Evolutionary conservation across 108 stramenopile species (phyloP).

Genomic region (Cyclotella cryptica): DNA sequence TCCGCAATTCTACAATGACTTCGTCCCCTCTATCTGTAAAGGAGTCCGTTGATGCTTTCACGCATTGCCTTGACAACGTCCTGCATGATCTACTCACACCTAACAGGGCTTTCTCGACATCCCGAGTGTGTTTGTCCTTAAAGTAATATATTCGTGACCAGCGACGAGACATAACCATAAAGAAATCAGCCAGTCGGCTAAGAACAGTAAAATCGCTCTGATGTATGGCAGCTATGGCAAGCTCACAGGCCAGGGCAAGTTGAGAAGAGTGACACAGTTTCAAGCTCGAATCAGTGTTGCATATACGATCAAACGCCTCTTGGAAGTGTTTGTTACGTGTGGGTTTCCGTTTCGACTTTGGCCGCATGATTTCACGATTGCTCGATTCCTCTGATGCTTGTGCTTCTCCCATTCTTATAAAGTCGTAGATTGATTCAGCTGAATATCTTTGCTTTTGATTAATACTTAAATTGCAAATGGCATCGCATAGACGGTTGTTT

Average conservation of each 20-base stretch:
- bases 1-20: neutral
- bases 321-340: slow-evolving; percentile 3
- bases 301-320: slow-evolving; percentile 13
- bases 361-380: neutral
- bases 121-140: slow-evolving; percentile 8
- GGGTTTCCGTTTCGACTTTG: slow-evolving; percentile 9
- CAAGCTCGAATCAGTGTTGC: slow-evolving; percentile 9
- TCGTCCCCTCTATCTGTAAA: neutral
- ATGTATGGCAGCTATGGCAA: slow-evolving; percentile 25
- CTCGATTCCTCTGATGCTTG: neutral
- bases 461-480: slow-evolving; percentile 50
- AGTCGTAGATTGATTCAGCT: slow-evolving; percentile 26
- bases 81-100: neutral
- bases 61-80: neutral
- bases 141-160: slow-evolving; percentile 22
- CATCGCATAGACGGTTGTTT: slow-evolving; percentile 65
- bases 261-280: slow-evolving; percentile 41
- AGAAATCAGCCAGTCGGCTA: slow-evolving; percentile 24
- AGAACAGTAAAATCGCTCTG: slow-evolving; percentile 28
- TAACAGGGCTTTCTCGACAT: neutral
- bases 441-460: slow-evolving; percentile 28
- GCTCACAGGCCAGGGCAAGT: slow-evolving; percentile 44
- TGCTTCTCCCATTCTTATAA: slow-evolving; percentile 30
- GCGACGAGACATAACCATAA: slow-evolving; percentile 33
- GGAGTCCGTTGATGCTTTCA: neutral